These are phyloP conservation scores for Leccinum griseonigrum DNA, from an alignment of 1,284 basidiomycete genomes.

Conservation along the genomic window DNA sequence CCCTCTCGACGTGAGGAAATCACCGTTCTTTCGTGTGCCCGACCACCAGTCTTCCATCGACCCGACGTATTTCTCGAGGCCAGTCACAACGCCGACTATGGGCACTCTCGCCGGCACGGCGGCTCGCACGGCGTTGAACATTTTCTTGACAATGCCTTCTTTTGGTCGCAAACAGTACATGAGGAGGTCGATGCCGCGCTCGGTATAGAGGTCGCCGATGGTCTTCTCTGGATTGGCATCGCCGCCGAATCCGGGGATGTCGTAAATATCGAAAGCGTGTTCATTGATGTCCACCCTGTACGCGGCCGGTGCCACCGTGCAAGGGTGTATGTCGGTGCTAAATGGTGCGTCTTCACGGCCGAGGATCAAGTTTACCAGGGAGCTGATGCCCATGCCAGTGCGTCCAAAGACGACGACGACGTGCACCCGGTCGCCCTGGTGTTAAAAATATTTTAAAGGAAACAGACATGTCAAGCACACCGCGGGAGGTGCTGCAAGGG, in stretches of 20 bases:
- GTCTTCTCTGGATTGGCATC: constrained; percentile 23
- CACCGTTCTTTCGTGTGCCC: constrained; percentile 24
- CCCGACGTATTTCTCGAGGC: constrained; percentile 26
- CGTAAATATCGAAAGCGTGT: constrained; percentile 31
- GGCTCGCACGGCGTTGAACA: constrained; percentile 25
- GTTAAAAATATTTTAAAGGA: background rate
- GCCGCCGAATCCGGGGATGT: constrained; percentile 28
- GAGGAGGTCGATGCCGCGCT: constrained; percentile 31
- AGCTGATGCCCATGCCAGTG: constrained; percentile 33
- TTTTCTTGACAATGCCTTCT: constrained; percentile 28
- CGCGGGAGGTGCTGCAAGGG: background rate
- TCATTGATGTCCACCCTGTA: constrained; percentile 31
- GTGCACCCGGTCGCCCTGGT: constrained; percentile 30
- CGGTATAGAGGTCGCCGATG: constrained; percentile 28
- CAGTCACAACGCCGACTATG: constrained; percentile 32
- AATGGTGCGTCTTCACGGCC: constrained; percentile 33
- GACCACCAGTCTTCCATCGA: constrained; percentile 37
- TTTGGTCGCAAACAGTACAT: constrained; percentile 30
- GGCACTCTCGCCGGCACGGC: constrained; percentile 32
- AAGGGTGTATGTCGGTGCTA: constrained; percentile 33
- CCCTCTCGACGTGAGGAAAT: constrained; percentile 26
- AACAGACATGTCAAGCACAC: background rate
- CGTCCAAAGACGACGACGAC: constrained; percentile 32
- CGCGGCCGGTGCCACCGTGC: constrained; percentile 21
- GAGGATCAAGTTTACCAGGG: constrained; percentile 30